A percentile compares a stretch with the other conserved stretches of the same genome.
phyloP scores from a whole-genome alignment of 73 alveolate species.

The Loxodes magnus region DNA sequence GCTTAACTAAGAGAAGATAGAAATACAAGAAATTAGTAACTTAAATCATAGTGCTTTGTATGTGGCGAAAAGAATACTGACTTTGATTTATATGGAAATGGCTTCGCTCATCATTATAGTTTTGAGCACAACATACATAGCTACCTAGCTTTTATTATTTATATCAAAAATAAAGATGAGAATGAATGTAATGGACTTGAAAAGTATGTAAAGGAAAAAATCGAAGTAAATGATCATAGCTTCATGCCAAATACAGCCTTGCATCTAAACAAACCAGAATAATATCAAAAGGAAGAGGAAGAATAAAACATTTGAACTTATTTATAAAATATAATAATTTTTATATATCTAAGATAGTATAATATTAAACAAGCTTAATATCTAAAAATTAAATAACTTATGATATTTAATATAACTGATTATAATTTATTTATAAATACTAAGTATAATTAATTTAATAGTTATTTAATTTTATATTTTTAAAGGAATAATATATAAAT shows the following conservation, averaged over 20 bases:
- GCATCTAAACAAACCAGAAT: too few species aligned
- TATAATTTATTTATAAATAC: too few species aligned
- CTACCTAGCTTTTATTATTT: slow-evolving; percentile 34
- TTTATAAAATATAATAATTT: too few species aligned
- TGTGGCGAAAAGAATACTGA: slow-evolving; percentile 26
- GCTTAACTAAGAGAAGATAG: slow-evolving; percentile 58
- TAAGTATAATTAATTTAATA: too few species aligned
- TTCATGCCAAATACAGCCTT: slow-evolving; percentile 25
- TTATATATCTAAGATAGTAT: too few species aligned
- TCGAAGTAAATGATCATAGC: slow-evolving; percentile 8
- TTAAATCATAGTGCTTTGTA: slow-evolving; percentile 59
- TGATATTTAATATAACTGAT: too few species aligned
- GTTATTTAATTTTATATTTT: too few species aligned
- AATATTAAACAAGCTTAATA: too few species aligned
- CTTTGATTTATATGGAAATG: slow-evolving; percentile 50
- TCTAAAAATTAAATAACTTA: too few species aligned
- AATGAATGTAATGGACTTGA: slow-evolving; percentile 34
- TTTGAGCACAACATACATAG: slow-evolving; percentile 44
- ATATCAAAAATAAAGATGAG: slow-evolving; percentile 14
- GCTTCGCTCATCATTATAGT: slow-evolving; percentile 21
- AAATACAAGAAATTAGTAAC: slow-evolving; percentile 31
- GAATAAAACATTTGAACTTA: too few species aligned
- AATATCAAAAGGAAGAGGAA: too few species aligned
- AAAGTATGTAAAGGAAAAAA: slow-evolving; percentile 23
- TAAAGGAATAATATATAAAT: too few species aligned